phyloP scores from a whole-genome alignment of 2,329 filamentous ascomycete species.

The Macroventuria anomochaeta region DNA sequence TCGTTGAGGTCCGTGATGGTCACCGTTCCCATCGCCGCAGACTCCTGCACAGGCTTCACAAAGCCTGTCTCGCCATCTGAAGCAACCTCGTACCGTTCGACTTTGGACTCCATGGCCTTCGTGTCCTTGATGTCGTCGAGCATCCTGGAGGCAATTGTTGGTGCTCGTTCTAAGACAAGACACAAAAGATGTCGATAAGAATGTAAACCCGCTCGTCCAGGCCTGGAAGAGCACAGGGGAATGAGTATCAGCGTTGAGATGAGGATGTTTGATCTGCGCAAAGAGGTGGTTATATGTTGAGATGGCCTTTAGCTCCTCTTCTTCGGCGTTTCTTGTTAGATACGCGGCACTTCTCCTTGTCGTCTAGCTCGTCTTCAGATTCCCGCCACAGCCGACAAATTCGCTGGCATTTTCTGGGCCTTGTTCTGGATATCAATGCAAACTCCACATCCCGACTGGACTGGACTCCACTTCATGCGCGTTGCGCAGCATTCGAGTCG shows the following conservation, averaged over 20 bases:
- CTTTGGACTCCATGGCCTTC: conserved; percentile 14
- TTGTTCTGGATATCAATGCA: background rate
- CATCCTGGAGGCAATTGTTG: background rate
- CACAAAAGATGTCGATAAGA: background rate
- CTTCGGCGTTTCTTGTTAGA: conserved; percentile 1
- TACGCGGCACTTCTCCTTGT: conserved; percentile 1
- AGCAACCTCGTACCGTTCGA: conserved; percentile 23
- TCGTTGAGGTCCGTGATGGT: conserved; percentile 37
- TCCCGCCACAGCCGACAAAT: conserved; percentile 15
- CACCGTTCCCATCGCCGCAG: conserved; percentile 38
- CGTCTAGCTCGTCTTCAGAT: background rate
- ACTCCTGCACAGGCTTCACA: conserved; percentile 11
- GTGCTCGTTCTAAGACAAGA: too few species aligned
- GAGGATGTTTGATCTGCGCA: background rate
- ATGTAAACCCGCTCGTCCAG: conserved; percentile 19
- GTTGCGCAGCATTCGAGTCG: background rate
- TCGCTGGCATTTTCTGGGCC: background rate
- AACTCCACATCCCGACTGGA: conserved; percentile 8
- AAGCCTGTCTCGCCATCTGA: conserved; percentile 14
- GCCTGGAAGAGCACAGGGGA: conserved; percentile 13
- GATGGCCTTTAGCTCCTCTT: background rate
- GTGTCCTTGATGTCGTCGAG: conserved; percentile 14
- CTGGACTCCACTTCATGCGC: background rate
- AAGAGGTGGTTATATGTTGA: conserved; percentile 6
- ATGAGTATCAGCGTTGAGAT: conserved; percentile 3